Evolutionary conservation across 176 grass and related monocot species (phyloP), one percentile per base, ranked within the genome.

Genomic region (Stipa capillata): DNA sequence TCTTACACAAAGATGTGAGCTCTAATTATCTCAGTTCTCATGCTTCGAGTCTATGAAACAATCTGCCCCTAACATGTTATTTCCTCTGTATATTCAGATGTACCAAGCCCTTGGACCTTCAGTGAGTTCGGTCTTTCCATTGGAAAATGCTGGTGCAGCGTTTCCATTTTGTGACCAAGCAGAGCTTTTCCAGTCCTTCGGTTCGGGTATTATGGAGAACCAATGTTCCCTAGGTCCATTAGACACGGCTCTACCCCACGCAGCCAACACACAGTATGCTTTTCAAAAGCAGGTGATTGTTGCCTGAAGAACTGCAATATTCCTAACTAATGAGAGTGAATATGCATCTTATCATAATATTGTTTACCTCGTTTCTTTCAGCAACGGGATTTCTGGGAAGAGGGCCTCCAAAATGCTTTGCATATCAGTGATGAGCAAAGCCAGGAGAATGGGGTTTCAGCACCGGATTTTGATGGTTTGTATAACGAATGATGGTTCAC

Each of bases 1-100:
- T 93, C 53, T 70, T 95, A 34, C 81, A 91, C 68, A 99, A 91
- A 92, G 96, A 99, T 51, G 96, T 99, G 65, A 87, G 90, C 58
- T 82, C 74, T 2, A 73, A 49, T n/a, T 31, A n/a, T 39, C 58
- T 66, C 31, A 8, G 16, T 36, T 20, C 11, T 47, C 1, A 1
- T 49, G n/a, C 49, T 78, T 45, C 6, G 8, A 17, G 11, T 72
- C 28, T 53, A 14, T 28, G 47, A 62, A 63, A 53, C 12, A 23
- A 72, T 53, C 42, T 49, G 16, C 27, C 12, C 17, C 37, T 79
- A 65, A 83, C 75, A 71, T 59, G 4, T 4, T 6, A 21, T 76
- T 55, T 78, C 4, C 8, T 72, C 4, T 61, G 48, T 23, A 40
- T 82, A 79, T 82, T 77, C 86, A 95, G 96, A 93, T 99, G 88